A percentile compares a stretch with the other conserved stretches of the same genome.
Evolutionary conservation across 2,329 filamentous ascomycete species (phyloP).

Genomic region (Paramyrothecium roridum): DNA sequence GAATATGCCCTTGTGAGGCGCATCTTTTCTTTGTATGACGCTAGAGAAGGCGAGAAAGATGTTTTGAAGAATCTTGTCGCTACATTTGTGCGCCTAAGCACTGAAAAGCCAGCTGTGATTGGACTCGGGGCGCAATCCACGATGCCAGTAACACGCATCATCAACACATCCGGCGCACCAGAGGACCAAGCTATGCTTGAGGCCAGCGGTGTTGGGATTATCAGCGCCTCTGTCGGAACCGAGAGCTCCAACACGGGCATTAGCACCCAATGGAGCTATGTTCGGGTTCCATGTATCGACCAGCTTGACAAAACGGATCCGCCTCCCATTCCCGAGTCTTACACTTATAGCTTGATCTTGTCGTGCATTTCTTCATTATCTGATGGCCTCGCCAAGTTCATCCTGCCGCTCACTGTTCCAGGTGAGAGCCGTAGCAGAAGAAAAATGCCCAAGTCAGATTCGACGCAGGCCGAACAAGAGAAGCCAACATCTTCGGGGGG

Average conservation of each 20-base stretch:
- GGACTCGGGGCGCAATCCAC: conserved; percentile 88
- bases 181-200: conserved; percentile 87
- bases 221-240: conserved; percentile 66
- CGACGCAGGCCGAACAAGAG: conserved; percentile 29
- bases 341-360: conserved; percentile 85
- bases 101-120: conserved; percentile 85
- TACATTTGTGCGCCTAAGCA: conserved; percentile 86
- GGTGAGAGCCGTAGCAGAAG: conserved; percentile 59
- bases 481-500: conserved; percentile 26
- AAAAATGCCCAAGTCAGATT: conserved; percentile 40
- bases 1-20: conserved; percentile 75
- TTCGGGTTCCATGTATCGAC: conserved; percentile 86
- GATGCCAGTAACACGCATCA: conserved; percentile 61
- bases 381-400: conserved; percentile 88
- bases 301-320: conserved; percentile 90
- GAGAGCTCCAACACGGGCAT: conserved; percentile 73
- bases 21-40: conserved; percentile 80
- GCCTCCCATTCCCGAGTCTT: conserved; percentile 82
- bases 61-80: conserved; percentile 81
- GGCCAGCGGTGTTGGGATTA: conserved; percentile 82
- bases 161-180: conserved; percentile 52
- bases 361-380: conserved; percentile 88
- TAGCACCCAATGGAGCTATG: conserved; percentile 85
- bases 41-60: conserved; percentile 65
- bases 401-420: conserved; percentile 85